A percentile compares a stretch with the other conserved stretches of the same genome.
phyloP scores from a whole-genome alignment of 352 stramenopile genomes.

The Phytophthora sp. region DNA sequence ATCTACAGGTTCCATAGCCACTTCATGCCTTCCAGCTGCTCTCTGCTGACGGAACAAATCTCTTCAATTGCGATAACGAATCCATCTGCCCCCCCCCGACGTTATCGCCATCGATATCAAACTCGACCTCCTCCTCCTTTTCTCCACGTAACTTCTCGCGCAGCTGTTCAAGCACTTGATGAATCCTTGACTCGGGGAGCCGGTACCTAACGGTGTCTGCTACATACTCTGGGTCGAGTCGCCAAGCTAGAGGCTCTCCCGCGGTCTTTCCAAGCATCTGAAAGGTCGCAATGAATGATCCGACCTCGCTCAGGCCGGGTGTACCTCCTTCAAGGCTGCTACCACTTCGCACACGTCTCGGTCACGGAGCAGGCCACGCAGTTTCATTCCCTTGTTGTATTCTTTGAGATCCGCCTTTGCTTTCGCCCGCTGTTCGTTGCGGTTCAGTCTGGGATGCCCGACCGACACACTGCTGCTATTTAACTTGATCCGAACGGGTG shows the following conservation, averaged over 20 bases:
- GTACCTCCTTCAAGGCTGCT: neutral
- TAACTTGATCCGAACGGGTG: neutral
- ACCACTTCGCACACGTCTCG: neutral
- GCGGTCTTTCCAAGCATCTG: neutral
- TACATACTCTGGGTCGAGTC: neutral
- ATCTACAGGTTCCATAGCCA: conserved; percentile 17
- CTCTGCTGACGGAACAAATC: neutral
- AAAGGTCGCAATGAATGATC: neutral
- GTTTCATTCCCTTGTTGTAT: conserved; percentile 13
- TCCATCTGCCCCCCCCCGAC: neutral
- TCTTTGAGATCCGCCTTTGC: conserved; percentile 6
- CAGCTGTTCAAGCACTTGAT: neutral
- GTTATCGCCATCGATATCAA: conserved; percentile 2
- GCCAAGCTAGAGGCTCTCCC: neutral
- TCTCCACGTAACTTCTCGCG: neutral
- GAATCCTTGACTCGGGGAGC: neutral
- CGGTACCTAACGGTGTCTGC: conserved; percentile 1
- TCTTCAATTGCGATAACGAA: conserved; percentile 6
- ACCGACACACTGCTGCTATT: neutral
- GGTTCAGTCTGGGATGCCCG: conserved; percentile 1
- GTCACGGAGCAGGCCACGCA: neutral
- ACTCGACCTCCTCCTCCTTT: neutral
- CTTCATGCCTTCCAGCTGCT: conserved; percentile 16
- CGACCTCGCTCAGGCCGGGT: neutral
- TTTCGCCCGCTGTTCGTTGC: neutral